phyloP scores from a whole-genome alignment of 306 rosid genomes.

The Dalbergia cochinchinensis region DNA sequence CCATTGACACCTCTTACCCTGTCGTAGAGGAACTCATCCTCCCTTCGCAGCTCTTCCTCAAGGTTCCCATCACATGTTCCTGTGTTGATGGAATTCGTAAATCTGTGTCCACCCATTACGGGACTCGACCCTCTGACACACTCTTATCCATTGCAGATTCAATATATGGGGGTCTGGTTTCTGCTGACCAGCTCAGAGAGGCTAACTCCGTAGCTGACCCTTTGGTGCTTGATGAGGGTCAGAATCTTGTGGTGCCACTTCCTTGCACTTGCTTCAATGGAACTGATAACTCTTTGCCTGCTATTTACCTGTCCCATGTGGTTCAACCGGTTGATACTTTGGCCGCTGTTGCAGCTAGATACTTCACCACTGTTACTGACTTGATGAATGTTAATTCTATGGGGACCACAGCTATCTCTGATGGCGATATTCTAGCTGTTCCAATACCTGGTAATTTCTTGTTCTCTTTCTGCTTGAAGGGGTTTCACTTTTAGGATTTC shows the following conservation, averaged over 20 bases:
- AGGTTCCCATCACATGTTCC: conserved; percentile 70
- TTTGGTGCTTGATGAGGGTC: conserved; percentile 72
- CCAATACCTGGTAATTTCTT: conserved; percentile 66
- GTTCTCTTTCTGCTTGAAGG: not conserved
- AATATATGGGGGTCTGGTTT: conserved; percentile 70
- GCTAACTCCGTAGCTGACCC: conserved; percentile 80
- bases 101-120: conserved; percentile 74
- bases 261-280: conserved; percentile 88
- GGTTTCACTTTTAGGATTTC: too few species aligned
- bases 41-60: conserved; percentile 75
- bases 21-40: conserved; percentile 83
- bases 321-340: conserved; percentile 66
- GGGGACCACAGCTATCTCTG: conserved; percentile 67
- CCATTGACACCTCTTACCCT: conserved; percentile 79
- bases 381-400: conserved; percentile 88
- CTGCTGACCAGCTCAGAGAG: conserved; percentile 79
- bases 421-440: conserved; percentile 72
- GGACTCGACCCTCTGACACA: conserved; percentile 72
- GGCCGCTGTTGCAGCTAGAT: conserved; percentile 64
- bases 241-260: conserved; percentile 73
- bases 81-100: conserved; percentile 87
- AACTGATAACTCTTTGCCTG: conserved; percentile 74
- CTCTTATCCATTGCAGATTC: conserved; percentile 71
- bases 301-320: conserved; percentile 80
- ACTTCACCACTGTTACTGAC: conserved; percentile 75